Conservation (phyloP, 768 basidiomycete species). For the Cystoderma amianthinum region DNA sequence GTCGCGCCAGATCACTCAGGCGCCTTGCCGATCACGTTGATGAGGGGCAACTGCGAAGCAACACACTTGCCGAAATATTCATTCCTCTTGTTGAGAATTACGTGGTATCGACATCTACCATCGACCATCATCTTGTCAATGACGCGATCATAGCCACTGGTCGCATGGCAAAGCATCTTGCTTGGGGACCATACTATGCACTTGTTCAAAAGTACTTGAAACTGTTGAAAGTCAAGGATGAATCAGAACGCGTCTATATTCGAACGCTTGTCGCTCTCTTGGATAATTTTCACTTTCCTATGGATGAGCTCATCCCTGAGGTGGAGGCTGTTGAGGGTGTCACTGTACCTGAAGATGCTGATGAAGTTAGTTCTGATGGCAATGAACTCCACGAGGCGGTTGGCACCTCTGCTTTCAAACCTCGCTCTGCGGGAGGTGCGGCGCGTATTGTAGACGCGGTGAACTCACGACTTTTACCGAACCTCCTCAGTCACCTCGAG, state of each 20-base stretch:
- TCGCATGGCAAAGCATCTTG: conserved; percentile 64
- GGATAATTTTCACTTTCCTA: conserved; percentile 87
- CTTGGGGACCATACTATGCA: conserved; percentile 80
- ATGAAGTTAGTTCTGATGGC: conserved; percentile 14
- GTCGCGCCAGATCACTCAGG: conserved; percentile 79
- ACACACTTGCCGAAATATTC: conserved; percentile 73
- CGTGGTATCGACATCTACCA: conserved; percentile 48
- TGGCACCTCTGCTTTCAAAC: conserved; percentile 2
- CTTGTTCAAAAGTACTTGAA: conserved; percentile 79
- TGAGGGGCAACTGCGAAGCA: conserved; percentile 57
- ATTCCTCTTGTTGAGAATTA: conserved; percentile 84
- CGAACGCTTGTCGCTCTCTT: conserved; percentile 78
- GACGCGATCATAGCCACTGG: conserved; percentile 83
- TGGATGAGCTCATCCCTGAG: conserved; percentile 49
- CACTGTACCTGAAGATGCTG: conserved; percentile 24
- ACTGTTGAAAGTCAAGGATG: conserved; percentile 57
- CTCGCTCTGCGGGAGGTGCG: conserved; percentile 11
- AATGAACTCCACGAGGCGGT: conserved; percentile 12
- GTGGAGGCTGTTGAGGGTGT: conserved; percentile 20
- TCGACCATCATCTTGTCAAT: conserved; percentile 85
- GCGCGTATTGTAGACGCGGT: conserved; percentile 69
- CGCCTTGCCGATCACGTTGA: conserved; percentile 76
- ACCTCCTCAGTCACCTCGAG: conserved; percentile 74
- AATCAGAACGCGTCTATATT: conserved; percentile 74
- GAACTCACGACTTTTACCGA: conserved; percentile 68